Conservation (phyloP, 2,329 filamentous ascomycete species). For the Dactylellina leptospora region DNA sequence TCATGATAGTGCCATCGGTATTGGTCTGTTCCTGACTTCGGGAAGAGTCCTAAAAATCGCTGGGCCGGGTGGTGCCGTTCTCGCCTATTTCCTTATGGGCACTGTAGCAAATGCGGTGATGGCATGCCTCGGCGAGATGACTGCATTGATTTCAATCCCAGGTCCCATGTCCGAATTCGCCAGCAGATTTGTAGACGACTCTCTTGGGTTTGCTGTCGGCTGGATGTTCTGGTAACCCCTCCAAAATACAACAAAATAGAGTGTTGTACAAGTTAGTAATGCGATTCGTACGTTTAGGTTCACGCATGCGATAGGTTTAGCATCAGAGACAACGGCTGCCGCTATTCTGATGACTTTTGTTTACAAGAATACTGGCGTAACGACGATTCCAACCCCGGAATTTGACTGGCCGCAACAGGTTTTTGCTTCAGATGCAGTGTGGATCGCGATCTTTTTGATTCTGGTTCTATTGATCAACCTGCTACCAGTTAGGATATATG, state of each 20-base stretch:
- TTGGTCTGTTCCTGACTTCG: conserved; percentile 60
- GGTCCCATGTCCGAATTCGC: conserved; percentile 61
- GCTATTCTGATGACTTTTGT: conserved; percentile 62
- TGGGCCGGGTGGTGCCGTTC: conserved; percentile 60
- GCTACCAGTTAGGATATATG: conserved; percentile 59
- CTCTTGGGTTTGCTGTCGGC: conserved; percentile 62
- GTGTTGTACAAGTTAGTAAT: conserved; percentile 20
- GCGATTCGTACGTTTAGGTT: conserved; percentile 56
- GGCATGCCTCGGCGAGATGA: conserved; percentile 60
- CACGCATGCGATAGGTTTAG: conserved; percentile 58
- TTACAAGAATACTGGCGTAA: conserved; percentile 57
- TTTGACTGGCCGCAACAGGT: conserved; percentile 47
- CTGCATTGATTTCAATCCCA: conserved; percentile 61
- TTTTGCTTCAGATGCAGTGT: conserved; percentile 58
- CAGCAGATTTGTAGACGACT: conserved; percentile 61
- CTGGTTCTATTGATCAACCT: conserved; percentile 59
- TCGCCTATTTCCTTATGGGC: conserved; percentile 59
- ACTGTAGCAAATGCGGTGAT: conserved; percentile 60
- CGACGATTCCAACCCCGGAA: conserved; percentile 41
- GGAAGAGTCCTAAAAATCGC: conserved; percentile 60
- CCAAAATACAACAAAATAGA: conserved; percentile 31
- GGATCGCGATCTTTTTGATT: conserved; percentile 59
- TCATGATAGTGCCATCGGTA: conserved; percentile 56
- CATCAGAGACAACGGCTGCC: conserved; percentile 61
- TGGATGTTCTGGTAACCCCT: conserved; percentile 62